Percentiles rank a stretch among this genome's conserved stretches.
phyloP scores from a whole-genome alignment of 306 rosid species.

The Rosa chinensis region DNA sequence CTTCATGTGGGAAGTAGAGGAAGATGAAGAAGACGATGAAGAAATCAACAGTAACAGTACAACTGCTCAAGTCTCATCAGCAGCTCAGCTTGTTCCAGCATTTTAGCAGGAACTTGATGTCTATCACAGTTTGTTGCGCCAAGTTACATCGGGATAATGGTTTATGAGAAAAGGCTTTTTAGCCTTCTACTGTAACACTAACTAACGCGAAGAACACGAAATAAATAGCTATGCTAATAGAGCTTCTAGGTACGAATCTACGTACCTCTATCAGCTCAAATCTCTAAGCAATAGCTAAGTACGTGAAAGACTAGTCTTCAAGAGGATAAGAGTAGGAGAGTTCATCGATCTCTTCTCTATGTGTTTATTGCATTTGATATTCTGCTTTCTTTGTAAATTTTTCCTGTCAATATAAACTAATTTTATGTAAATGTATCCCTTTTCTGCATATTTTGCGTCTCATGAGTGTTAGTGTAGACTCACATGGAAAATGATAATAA shows the following conservation, averaged over 20 bases:
- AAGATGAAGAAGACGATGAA: constrained; percentile 27
- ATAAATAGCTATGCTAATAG: background rate
- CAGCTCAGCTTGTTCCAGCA: constrained; percentile 35
- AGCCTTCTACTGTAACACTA: background rate
- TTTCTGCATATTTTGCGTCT: background rate
- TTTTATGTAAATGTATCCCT: background rate
- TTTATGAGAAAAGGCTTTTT: background rate
- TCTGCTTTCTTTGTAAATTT: background rate
- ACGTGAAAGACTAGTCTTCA: background rate
- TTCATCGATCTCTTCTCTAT: background rate
- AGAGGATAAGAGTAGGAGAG: constrained; percentile 2
- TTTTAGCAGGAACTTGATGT: constrained; percentile 16
- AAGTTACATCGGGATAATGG: too few species aligned
- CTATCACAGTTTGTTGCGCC: background rate
- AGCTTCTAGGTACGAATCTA: background rate
- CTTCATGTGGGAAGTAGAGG: constrained; percentile 73
- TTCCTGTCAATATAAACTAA: background rate
- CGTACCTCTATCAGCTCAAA: background rate
- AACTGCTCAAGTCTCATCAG: constrained; percentile 15
- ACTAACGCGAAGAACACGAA: background rate
- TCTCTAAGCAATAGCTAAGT: background rate
- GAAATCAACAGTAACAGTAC: background rate
- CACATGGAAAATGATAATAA: too few species aligned
- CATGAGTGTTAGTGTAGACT: background rate
- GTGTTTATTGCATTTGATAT: background rate